Base-by-base conservation (phyloP, 1,284 basidiomycete species). In the Microbotryum violaceum region DNA sequence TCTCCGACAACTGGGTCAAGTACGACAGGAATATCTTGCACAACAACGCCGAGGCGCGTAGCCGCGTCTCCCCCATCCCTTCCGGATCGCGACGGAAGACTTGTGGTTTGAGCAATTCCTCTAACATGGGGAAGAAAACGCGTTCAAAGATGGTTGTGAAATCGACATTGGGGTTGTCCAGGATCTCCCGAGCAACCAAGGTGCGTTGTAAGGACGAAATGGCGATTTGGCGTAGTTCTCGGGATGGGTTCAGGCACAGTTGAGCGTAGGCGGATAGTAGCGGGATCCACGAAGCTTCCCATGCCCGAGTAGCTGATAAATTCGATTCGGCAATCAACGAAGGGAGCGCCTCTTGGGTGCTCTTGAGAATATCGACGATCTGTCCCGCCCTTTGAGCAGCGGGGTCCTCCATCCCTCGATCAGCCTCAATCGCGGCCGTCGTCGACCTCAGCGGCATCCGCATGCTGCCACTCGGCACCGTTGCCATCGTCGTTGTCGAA, bases 1-100 rank as follows among this genome's bases (percentile, higher is more conserved):
- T 78, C 70, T 83, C 80, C 62, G 79, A 81, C 62, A 93, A 85
- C 45, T 86, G 82, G 33, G 88, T 81, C 65, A 93, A 86, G 66
- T 92, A 87, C 71, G 96, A 91, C 81, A 98, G 87, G 78, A 98
- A 97, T 6, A 86, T 85, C 77, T 97, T 97, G 82, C 91, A 96
- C 29, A 97, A 79, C 54, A 98, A 77, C 20, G 88, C 88, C 16
- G 87, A 89, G 2, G 89, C 90, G 48, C 90, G 83, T 48, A 96
- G 76, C 10, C 93, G 83, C 23, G 90, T 93, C 78, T 97, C 93
- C 7, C 86, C 82, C 82, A 97, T 89, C 33, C 89, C 91, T 62
- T 83, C 81, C 0, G 89, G 86, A 74, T 97, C 92, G 44, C 86
- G 80, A 62, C 83, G 79, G 71, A 86, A 84, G 9, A 88, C 83